Base-by-base conservation (phyloP, 1,139 yeast species). In the Debaryomyces singareniensis region DNA sequence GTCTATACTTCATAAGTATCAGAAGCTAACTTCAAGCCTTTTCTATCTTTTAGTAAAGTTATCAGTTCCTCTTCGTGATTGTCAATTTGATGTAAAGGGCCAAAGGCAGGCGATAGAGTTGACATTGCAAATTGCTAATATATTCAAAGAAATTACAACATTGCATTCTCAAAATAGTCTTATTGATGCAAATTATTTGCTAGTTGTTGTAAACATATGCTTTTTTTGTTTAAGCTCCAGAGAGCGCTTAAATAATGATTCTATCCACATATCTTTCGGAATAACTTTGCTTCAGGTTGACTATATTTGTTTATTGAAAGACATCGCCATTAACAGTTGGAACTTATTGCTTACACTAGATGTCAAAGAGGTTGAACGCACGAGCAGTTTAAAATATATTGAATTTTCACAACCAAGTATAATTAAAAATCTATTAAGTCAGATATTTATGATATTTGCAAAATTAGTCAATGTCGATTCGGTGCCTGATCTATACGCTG, bases 1-100 rank as follows among this genome's bases (percentile, higher is more conserved):
- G 33, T 62, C 63, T 35, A 58, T 77, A 25, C 53, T 64, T 27
- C 65, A 69, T 33, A 65, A 71, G 28, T 52, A 75, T 18, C 80
- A 73, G 36, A 66, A 73, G 4, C 66, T 72, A 42, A 53, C 72
- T 3, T 53, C 71, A 4, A 58, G 59, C 28, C 40, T 67, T 4
- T 59, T 69, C 28, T 51, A 59, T 14, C 50, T 68, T 11, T 38
- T 71, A 10, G 65, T 67, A 2, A 53, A 69, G 20, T 53, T 71
- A 9, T 53, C 62, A 25, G 55, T 64, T 56, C 69, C 65, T 31
- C 63, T 64, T 35, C 55, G 72, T 29, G 71, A 67, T 32, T 76
- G 68, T 15, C 56, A 49, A 30, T 44, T 47, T 20, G 49, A 47
- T 25, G 51, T 55, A 2, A 43, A 49, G 16, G 51, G 58, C 40